Evolutionary conservation across 176 grass and related monocot species (phyloP).

Genomic region (Oryza australiensis): DNA sequence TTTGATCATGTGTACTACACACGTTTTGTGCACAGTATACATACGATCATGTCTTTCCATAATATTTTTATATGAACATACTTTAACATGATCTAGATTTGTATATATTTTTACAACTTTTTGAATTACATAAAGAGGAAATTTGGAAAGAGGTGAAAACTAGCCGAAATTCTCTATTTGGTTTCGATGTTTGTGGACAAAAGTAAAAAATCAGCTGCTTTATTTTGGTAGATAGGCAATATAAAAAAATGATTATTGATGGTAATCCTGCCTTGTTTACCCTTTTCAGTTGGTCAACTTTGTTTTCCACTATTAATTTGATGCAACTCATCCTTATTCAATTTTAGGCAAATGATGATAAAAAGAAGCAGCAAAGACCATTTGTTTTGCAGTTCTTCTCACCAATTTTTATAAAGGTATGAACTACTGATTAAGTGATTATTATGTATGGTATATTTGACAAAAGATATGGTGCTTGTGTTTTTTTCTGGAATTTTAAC

Average conservation of each 20-base stretch:
- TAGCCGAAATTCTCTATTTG: neutral
- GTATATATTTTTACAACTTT: neutral
- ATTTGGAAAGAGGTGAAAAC: neutral
- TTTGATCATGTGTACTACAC: neutral
- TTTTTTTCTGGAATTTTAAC: slow-evolving; percentile 30
- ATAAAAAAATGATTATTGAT: slow-evolving; percentile 7
- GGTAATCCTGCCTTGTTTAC: neutral
- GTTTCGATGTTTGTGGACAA: neutral
- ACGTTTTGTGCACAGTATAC: neutral
- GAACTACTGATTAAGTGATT: slow-evolving; percentile 24
- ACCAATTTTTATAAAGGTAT: slow-evolving; percentile 97
- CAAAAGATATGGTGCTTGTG: neutral
- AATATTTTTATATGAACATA: neutral
- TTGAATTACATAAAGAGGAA: neutral
- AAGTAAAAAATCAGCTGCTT: neutral
- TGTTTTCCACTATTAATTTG: neutral
- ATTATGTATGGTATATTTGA: slow-evolving; percentile 13
- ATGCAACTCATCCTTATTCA: slow-evolving; percentile 18
- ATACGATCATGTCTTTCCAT: neutral
- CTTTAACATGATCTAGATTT: neutral
- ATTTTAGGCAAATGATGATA: slow-evolving; percentile 73
- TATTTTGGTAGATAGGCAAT: neutral
- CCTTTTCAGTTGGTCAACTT: neutral
- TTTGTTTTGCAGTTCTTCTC: slow-evolving; percentile 90
- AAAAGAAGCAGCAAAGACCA: slow-evolving; percentile 80